Evolutionary conservation across 2,329 filamentous ascomycete genomes (phyloP).

Genomic region (Apiospora arundinis): DNA sequence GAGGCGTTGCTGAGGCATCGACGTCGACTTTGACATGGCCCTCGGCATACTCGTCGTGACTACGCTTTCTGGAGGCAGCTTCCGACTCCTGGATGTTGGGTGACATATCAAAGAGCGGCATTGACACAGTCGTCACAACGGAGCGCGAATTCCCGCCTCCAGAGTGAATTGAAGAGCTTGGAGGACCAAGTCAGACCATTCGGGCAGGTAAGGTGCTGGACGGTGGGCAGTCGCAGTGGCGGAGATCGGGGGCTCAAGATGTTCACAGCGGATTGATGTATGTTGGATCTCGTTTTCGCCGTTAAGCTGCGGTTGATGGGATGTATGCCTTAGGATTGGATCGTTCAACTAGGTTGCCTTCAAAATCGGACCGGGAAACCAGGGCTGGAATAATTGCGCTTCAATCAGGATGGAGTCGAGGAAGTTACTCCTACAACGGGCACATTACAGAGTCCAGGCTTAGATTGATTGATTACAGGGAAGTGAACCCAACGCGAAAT

Average conservation of each 20-base stretch:
- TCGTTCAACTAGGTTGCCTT: background rate
- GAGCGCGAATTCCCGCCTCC: constrained; percentile 12
- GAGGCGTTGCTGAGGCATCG: constrained; percentile 29
- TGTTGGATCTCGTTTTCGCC: background rate
- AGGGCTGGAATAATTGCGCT: background rate
- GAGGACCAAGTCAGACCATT: background rate
- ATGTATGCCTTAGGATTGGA: background rate
- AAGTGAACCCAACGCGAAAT: background rate
- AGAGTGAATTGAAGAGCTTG: background rate
- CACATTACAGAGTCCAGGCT: background rate
- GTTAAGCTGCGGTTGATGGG: background rate
- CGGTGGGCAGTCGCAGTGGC: background rate
- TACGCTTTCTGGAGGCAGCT: constrained; percentile 50
- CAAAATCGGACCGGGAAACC: background rate
- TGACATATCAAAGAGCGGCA: constrained; percentile 57
- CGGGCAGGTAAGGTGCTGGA: background rate
- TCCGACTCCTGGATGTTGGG: constrained; percentile 56
- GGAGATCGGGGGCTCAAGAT: background rate
- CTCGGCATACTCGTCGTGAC: constrained; percentile 48
- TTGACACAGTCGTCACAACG: constrained; percentile 33
- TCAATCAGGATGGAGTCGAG: constrained; percentile 11
- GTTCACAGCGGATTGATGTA: background rate
- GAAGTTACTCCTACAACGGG: constrained; percentile 6
- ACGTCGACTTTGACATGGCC: constrained; percentile 33
- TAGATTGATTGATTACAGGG: constrained; percentile 11